Conservation (phyloP, 2,329 filamentous ascomycete genomes). For the Fonsecaea multimorphosa region DNA sequence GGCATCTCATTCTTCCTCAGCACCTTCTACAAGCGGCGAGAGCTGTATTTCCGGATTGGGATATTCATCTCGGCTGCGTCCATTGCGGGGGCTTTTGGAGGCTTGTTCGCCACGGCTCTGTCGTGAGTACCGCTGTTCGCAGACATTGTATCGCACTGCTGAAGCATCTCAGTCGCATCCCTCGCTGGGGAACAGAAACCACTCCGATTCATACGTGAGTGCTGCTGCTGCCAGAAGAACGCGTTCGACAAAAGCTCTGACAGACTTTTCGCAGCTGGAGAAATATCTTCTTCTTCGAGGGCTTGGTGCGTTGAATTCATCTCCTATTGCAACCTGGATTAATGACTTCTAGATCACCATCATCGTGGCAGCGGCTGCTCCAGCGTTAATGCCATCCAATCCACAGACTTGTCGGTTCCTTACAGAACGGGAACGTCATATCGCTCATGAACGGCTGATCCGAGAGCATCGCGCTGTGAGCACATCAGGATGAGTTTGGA, state of each 20-base stretch:
- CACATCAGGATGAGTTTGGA: background rate
- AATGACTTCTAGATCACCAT: conserved; percentile 45
- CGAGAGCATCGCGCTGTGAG: conserved; percentile 32
- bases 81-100: conserved; percentile 59
- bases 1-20: conserved; percentile 66
- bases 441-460: conserved; percentile 31
- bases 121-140: conserved; percentile 52
- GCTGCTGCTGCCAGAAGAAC: background rate
- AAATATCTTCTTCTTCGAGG: conserved; percentile 64
- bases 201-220: conserved; percentile 34
- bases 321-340: background rate
- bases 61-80: conserved; percentile 56
- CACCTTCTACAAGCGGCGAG: conserved; percentile 60
- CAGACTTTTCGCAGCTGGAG: conserved; percentile 49
- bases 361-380: conserved; percentile 49
- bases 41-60: conserved; percentile 52
- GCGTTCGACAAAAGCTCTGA: background rate
- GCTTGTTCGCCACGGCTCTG: conserved; percentile 58
- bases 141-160: background rate
- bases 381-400: conserved; percentile 53
- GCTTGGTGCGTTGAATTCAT: conserved; percentile 41
- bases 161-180: conserved; percentile 23
- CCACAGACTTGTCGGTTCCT: conserved; percentile 52
- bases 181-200: conserved; percentile 29
- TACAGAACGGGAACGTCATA: conserved; percentile 29